Evolutionary conservation across 306 rosid species (phyloP).

Genomic region (Gynostemma pentaphyllum): DNA sequence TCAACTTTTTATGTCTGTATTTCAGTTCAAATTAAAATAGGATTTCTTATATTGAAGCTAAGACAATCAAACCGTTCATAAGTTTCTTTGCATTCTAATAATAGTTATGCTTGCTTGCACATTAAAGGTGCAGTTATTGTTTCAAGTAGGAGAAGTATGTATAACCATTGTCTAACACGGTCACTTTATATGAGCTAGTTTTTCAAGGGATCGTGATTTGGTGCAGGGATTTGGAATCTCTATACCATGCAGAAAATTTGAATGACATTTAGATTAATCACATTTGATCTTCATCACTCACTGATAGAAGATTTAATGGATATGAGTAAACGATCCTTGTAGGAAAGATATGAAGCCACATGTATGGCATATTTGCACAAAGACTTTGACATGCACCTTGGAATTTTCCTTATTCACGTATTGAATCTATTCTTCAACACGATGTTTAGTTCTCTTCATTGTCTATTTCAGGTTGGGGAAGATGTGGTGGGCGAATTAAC

Average conservation of each 20-base stretch:
- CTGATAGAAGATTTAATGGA: neutral
- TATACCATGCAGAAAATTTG: neutral
- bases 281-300: neutral
- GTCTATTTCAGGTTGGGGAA: slow-evolving; percentile 67
- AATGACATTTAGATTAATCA: neutral
- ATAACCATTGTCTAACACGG: neutral
- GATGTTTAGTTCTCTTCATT: too few species aligned
- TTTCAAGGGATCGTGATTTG: neutral
- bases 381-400: neutral
- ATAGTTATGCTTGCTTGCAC: neutral
- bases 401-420: neutral
- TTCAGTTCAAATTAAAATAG: neutral
- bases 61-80: neutral
- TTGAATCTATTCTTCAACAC: neutral
- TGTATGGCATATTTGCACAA: neutral
- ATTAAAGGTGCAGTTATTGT: neutral
- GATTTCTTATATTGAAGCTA: neutral
- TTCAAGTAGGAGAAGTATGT: neutral
- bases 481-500: slow-evolving; percentile 79
- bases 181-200: neutral
- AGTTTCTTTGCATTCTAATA: neutral
- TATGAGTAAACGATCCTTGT: neutral
- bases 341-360: neutral
- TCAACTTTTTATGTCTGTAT: neutral
- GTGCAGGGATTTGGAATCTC: neutral